Conservation (phyloP, 345 rosid species). For the Kernera saxatilis region DNA sequence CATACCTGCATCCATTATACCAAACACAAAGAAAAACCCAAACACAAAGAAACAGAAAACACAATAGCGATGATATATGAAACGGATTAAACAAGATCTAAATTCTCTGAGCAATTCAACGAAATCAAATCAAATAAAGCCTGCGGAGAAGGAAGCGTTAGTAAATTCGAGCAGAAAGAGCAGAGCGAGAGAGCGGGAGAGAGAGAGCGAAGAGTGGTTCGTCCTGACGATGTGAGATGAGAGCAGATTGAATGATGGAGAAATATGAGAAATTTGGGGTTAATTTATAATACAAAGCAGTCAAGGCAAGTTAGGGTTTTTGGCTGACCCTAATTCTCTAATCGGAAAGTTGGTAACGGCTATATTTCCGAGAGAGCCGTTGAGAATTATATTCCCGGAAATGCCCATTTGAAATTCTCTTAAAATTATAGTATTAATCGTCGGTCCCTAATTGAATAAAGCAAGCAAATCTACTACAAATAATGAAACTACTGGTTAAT, state of each 20-base stretch:
- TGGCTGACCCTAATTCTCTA: neutral
- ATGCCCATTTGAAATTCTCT: neutral
- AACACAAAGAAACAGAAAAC: neutral
- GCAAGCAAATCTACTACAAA: too few relatives aligned
- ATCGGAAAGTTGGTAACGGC: constrained; percentile 14
- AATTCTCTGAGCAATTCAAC: neutral
- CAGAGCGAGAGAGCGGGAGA: neutral
- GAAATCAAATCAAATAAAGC: constrained; percentile 3
- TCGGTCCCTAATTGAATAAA: too few relatives aligned
- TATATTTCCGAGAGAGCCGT: constrained; percentile 17
- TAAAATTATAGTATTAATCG: too few relatives aligned
- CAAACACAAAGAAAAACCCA: neutral
- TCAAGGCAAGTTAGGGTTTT: constrained; percentile 14
- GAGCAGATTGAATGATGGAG: constrained; percentile 1
- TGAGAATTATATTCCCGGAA: neutral
- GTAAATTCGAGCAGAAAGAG: constrained; percentile 1
- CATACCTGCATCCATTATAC: constrained; percentile 31
- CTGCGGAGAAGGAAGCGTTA: neutral
- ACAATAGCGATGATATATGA: neutral
- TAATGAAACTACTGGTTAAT: too few relatives aligned
- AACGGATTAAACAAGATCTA: neutral
- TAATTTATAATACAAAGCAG: neutral
- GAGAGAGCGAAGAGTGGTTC: constrained; percentile 7
- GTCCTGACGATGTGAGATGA: neutral
- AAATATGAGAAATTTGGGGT: neutral